phyloP scores from a whole-genome alignment of 257 asterid genomes.

The Nyctanthes arbortristis region DNA sequence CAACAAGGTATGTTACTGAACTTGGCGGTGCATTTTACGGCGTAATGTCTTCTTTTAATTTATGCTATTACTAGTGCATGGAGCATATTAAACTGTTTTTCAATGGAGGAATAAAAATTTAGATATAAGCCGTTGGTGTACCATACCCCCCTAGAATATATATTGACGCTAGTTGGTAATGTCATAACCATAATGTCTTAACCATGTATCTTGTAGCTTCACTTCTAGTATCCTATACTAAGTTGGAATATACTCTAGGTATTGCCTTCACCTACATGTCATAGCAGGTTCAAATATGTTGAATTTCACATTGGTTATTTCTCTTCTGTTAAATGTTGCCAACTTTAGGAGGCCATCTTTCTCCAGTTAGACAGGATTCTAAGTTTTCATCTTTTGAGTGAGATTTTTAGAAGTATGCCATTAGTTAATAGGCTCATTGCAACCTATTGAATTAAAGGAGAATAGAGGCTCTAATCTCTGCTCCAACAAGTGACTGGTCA shows the following conservation, averaged over 20 bases:
- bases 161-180: background rate
- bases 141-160: background rate
- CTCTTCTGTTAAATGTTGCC: background rate
- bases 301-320: no score
- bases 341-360: background rate
- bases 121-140: background rate
- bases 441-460: background rate
- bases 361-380: background rate
- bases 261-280: background rate
- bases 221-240: no score
- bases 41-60: slow-evolving; percentile 7
- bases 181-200: background rate
- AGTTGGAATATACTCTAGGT: background rate
- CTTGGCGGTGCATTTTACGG: background rate
- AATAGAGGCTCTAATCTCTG: background rate
- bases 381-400: background rate
- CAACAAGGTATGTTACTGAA: slow-evolving; percentile 40
- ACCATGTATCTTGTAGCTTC: no score
- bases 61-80: background rate
- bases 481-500: background rate
- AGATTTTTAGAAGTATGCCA: background rate
- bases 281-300: background rate
- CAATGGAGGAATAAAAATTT: background rate
- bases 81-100: background rate
- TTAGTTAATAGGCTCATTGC: background rate